phyloP scores from a whole-genome alignment of 257 asterid species.

The Penstemon newberryi region DNA sequence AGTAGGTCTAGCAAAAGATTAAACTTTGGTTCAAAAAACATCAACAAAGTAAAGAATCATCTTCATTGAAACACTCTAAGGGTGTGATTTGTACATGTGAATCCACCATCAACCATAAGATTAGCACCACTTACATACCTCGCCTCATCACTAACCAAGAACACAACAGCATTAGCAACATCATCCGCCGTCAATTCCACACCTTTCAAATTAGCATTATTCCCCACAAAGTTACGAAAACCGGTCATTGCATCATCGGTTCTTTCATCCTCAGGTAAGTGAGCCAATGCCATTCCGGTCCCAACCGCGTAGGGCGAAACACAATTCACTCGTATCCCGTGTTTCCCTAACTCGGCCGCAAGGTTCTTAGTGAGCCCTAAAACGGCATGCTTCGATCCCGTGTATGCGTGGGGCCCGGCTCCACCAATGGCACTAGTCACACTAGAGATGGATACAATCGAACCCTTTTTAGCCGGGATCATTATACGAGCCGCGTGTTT shows the following conservation, averaged over 20 bases:
- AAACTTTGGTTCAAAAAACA: background rate
- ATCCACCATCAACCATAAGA: slow-evolving; percentile 92
- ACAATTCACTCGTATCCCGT: slow-evolving; percentile 79
- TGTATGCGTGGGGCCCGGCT: slow-evolving; percentile 65
- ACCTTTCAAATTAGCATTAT: slow-evolving; percentile 78
- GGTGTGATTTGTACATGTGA: slow-evolving; percentile 59
- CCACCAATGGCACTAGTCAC: slow-evolving; percentile 61
- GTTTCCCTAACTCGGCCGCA: slow-evolving; percentile 89
- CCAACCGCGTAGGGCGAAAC: slow-evolving; percentile 84
- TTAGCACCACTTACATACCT: slow-evolving; percentile 81
- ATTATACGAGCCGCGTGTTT: slow-evolving; percentile 89
- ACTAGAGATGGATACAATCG: slow-evolving; percentile 70
- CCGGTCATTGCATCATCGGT: slow-evolving; percentile 67
- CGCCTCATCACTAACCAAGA: slow-evolving; percentile 88
- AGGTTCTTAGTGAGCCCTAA: slow-evolving; percentile 78
- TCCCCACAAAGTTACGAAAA: slow-evolving; percentile 52
- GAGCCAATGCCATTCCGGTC: slow-evolving; percentile 62
- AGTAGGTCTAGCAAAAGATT: no score
- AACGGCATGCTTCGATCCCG: slow-evolving; percentile 88
- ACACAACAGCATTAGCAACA: slow-evolving; percentile 77
- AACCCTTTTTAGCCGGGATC: slow-evolving; percentile 78
- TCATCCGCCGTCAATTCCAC: slow-evolving; percentile 62
- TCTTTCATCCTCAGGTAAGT: slow-evolving; percentile 75
- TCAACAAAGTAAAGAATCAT: no score
- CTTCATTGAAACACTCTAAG: slow-evolving; percentile 63